Conservation (phyloP, 805 yeast species). For the Barnettozyma sp. region DNA sequence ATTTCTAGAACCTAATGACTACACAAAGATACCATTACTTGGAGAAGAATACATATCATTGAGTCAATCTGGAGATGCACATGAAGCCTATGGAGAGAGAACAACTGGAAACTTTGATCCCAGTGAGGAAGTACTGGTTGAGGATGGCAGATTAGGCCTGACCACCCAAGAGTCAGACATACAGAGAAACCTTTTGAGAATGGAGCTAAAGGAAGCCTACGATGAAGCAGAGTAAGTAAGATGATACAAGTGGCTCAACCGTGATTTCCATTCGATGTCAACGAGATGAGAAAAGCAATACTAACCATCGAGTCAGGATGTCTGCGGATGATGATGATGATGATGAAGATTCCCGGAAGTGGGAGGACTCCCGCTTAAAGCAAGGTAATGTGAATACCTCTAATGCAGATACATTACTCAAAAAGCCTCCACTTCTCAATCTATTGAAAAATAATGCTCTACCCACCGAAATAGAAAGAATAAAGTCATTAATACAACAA, state of each 20-base stretch:
- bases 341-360: slow-evolving; percentile 19
- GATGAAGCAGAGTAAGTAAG: too few species aligned
- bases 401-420: not conserved
- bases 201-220: slow-evolving; percentile 31
- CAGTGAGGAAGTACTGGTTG: slow-evolving; percentile 11
- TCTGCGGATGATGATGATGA: slow-evolving; percentile 15
- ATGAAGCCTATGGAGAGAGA: too few species aligned
- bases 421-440: slow-evolving; percentile 1
- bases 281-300: slow-evolving; percentile 8
- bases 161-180: slow-evolving; percentile 23
- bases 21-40: too few species aligned
- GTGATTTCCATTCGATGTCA: not conserved
- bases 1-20: too few species aligned
- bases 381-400: slow-evolving; percentile 10
- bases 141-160: slow-evolving; percentile 24
- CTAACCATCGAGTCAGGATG: too few species aligned
- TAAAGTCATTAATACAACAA: not conserved
- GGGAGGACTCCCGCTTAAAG: slow-evolving; percentile 17
- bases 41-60: too few species aligned
- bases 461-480: not conserved
- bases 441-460: not conserved
- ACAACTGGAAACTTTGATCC: too few species aligned
- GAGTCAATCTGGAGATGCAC: too few species aligned
- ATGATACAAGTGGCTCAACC: too few species aligned
- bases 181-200: slow-evolving; percentile 23